Evolutionary conservation across 1,284 basidiomycete genomes (phyloP).

Genomic region (Cryptococcus hybrid): DNA sequence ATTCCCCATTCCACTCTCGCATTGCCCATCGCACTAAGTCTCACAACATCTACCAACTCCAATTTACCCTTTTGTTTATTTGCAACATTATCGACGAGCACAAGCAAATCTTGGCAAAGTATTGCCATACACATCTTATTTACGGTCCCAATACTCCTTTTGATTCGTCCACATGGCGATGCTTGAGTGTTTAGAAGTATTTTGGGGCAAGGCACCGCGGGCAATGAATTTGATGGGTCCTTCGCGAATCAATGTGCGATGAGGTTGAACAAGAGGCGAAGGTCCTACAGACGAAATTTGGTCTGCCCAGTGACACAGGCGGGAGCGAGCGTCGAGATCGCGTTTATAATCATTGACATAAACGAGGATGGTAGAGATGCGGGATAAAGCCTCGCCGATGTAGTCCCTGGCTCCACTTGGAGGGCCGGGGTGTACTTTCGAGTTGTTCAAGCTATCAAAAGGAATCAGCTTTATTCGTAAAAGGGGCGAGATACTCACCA

Average conservation of each 20-base stretch:
- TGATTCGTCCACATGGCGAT: background rate
- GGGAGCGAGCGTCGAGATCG: constrained; percentile 81
- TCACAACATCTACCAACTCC: background rate
- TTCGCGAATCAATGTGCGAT: constrained; percentile 88
- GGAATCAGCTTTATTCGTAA: too few species aligned
- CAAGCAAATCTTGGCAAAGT: constrained; percentile 1
- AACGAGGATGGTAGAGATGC: constrained; percentile 80
- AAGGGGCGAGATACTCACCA: background rate
- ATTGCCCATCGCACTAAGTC: constrained; percentile 1
- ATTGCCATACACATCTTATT: constrained; percentile 1
- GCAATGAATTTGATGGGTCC: constrained; percentile 71
- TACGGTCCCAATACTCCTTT: background rate
- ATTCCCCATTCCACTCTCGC: background rate
- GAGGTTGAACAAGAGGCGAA: constrained; percentile 94
- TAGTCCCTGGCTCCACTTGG: constrained; percentile 55
- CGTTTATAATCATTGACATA: constrained; percentile 97
- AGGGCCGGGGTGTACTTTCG: constrained; percentile 73
- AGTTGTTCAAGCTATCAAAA: constrained; percentile 65
- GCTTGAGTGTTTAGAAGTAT: too few species aligned
- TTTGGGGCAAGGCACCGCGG: background rate
- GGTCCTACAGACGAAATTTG: constrained; percentile 87
- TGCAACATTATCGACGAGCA: background rate
- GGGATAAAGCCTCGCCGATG: constrained; percentile 75
- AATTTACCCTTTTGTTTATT: background rate
- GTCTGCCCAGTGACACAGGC: constrained; percentile 84